Conservation (phyloP, 1,284 basidiomycete species). For the Malassezia dermatis region DNA sequence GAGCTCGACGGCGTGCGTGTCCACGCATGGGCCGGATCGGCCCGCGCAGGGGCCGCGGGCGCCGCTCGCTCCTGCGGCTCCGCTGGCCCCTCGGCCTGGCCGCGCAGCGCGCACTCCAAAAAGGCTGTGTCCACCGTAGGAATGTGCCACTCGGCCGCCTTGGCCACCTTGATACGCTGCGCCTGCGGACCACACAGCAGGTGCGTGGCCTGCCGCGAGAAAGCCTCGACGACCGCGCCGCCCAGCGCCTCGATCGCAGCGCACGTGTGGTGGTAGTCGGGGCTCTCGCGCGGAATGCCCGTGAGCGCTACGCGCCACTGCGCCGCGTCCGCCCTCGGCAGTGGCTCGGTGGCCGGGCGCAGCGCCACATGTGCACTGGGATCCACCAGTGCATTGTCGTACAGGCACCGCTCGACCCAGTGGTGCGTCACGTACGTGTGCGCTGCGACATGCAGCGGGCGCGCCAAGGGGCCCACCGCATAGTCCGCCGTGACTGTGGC, state of each 20-base stretch:
- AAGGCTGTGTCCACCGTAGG: slow-evolving; percentile 3
- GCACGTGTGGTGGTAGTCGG: slow-evolving; percentile 28
- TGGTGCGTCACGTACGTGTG: slow-evolving; percentile 25
- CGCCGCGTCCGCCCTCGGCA: slow-evolving; percentile 20
- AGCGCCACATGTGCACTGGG: slow-evolving; percentile 23
- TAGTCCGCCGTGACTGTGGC: slow-evolving; percentile 9
- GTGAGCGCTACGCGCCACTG: slow-evolving; percentile 20
- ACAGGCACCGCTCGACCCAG: slow-evolving; percentile 36
- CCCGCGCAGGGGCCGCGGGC: background rate
- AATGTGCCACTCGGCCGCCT: slow-evolving; percentile 13
- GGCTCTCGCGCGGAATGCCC: slow-evolving; percentile 23
- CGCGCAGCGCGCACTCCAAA: background rate
- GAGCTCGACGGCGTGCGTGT: background rate
- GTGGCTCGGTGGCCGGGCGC: slow-evolving; percentile 16
- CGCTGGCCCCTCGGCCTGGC: background rate
- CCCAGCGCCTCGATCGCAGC: slow-evolving; percentile 25
- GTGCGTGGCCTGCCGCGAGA: slow-evolving; percentile 22
- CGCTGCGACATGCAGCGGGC: slow-evolving; percentile 5
- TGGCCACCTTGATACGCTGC: background rate
- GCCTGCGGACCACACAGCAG: slow-evolving; percentile 19
- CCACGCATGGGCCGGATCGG: background rate
- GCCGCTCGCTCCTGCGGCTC: background rate
- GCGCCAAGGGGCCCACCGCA: slow-evolving; percentile 12
- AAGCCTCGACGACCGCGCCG: slow-evolving; percentile 18
- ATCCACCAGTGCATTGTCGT: slow-evolving; percentile 25